phyloP scores from a whole-genome alignment of 2,329 filamentous ascomycete species.

The Penicillium hordei region DNA sequence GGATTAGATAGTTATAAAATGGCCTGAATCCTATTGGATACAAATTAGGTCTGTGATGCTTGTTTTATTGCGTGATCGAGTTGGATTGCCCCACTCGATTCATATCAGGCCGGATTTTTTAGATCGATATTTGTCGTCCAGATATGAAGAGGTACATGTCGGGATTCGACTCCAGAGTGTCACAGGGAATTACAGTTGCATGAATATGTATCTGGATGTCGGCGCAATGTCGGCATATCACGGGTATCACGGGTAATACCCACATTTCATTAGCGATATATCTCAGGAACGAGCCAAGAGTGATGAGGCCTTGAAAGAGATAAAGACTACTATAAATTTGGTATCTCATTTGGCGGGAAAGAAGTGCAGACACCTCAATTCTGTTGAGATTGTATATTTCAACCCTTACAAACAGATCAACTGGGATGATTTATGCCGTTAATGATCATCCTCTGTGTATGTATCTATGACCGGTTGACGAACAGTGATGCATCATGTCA shows the following conservation, averaged over 20 bases:
- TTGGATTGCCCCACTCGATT: background rate
- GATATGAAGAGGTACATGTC: background rate
- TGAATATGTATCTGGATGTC: background rate
- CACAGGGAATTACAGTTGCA: background rate
- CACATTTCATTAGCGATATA: background rate
- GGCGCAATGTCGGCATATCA: too few relatives aligned
- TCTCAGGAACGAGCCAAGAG: background rate
- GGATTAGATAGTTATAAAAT: background rate
- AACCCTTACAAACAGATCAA: background rate
- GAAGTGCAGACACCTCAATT: background rate
- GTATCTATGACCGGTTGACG: too few relatives aligned
- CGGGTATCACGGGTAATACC: background rate
- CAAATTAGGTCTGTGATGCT: background rate
- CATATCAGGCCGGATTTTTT: background rate
- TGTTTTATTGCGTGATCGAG: background rate
- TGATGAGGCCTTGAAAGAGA: background rate
- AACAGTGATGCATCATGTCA: too few relatives aligned
- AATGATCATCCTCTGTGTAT: too few relatives aligned
- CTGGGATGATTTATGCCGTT: too few relatives aligned
- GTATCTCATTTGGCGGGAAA: background rate
- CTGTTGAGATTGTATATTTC: background rate
- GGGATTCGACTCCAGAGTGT: background rate
- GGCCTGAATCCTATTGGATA: background rate
- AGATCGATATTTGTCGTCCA: background rate
- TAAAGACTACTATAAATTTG: background rate